These are phyloP conservation scores for Pneumocystis wakefieldiae DNA, from an alignment of 1,139 yeast species.

Conservation along the genomic window DNA sequence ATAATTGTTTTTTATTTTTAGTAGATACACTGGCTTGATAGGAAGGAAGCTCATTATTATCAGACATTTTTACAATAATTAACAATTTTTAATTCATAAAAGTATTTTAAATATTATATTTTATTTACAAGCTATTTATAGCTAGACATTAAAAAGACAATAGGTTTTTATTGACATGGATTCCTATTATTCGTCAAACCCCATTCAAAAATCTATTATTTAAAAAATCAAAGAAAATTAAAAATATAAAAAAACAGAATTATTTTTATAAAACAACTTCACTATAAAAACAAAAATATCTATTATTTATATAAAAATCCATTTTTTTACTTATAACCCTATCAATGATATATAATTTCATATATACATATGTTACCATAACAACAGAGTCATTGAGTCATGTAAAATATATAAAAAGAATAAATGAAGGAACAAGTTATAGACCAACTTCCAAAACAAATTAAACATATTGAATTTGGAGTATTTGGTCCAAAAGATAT, in stretches of 20 bases:
- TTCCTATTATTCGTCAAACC: neutral
- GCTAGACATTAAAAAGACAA: neutral
- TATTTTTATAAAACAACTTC: no score
- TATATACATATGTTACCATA: neutral
- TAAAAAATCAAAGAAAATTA: neutral
- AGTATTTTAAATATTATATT: neutral
- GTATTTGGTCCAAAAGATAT: conserved; percentile 85
- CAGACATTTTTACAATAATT: neutral
- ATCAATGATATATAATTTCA: neutral
- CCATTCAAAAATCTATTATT: neutral
- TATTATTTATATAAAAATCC: no score
- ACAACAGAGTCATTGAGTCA: neutral
- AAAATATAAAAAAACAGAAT: no score
- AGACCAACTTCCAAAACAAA: conserved; percentile 12
- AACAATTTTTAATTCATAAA: neutral
- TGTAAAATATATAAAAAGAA: neutral
- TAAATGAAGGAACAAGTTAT: conserved; percentile 9
- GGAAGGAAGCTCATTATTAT: neutral
- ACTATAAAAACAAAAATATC: no score
- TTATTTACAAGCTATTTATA: neutral
- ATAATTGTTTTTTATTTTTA: neutral
- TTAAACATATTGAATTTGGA: conserved; percentile 76
- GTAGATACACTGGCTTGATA: neutral
- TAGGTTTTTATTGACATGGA: neutral
- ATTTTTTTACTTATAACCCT: no score